Conservation (phyloP, 176 grass and related monocot genomes). For the Oryza nivara region DNA sequence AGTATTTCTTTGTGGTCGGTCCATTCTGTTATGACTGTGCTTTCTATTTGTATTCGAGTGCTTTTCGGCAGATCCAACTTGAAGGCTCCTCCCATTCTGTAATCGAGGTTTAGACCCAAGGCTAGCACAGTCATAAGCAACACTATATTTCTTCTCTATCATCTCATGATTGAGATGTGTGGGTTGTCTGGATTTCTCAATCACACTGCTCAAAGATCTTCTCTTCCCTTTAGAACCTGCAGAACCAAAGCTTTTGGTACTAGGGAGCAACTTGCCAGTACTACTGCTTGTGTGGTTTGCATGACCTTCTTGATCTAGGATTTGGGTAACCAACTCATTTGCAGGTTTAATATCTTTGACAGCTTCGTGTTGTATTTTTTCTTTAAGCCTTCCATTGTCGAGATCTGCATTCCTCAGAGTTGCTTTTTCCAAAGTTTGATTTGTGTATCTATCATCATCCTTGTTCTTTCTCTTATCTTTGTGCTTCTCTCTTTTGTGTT, state of each 20-base stretch:
- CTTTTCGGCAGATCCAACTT: conserved; percentile 25
- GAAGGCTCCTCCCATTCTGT: conserved; percentile 38
- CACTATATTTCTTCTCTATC: conserved; percentile 8
- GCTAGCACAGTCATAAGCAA: not conserved
- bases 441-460: conserved; percentile 29
- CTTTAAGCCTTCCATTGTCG: conserved; percentile 28
- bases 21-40: conserved; percentile 3
- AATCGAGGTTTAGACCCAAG: conserved; percentile 34
- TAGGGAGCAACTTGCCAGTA: conserved; percentile 30
- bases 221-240: conserved; percentile 41
- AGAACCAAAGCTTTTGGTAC: conserved; percentile 22
- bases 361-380: conserved; percentile 31
- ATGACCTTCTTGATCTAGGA: conserved; percentile 34
- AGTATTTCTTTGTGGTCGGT: conserved; percentile 24
- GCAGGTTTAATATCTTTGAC: conserved; percentile 47
- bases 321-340: conserved; percentile 35
- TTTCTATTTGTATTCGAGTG: conserved; percentile 16
- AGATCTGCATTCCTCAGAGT: conserved; percentile 10
- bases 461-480: conserved; percentile 42
- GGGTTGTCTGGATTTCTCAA: conserved; percentile 14
- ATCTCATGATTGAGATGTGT: conserved; percentile 30
- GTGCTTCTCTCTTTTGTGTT: conserved; percentile 42
- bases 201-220: conserved; percentile 22
- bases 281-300: conserved; percentile 25
- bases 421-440: not conserved